Evolutionary conservation across 345 rosid genomes (phyloP).

Genomic region (Euphorbia pulcherrima): DNA sequence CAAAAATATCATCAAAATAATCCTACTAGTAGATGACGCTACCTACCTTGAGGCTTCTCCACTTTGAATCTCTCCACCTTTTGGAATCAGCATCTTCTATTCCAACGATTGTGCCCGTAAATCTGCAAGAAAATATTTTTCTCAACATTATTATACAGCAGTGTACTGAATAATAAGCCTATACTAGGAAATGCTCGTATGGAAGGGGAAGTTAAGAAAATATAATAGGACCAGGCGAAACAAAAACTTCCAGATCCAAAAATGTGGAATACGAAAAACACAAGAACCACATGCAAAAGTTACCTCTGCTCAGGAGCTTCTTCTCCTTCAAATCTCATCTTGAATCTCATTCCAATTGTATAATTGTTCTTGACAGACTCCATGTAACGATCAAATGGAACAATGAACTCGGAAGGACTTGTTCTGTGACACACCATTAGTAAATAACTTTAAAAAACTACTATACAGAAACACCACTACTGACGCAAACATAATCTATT

Average conservation of each 20-base stretch:
- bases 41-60: slow-evolving; percentile 63
- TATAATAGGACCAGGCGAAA: background rate
- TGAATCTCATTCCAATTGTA: slow-evolving; percentile 57
- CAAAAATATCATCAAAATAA: background rate
- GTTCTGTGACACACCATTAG: slow-evolving; percentile 29
- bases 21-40: background rate
- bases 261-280: background rate
- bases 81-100: slow-evolving; percentile 43
- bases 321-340: slow-evolving; percentile 57
- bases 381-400: slow-evolving; percentile 44
- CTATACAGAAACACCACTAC: background rate
- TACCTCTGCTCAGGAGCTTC: slow-evolving; percentile 62
- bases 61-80: slow-evolving; percentile 54
- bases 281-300: background rate
- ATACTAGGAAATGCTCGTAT: background rate
- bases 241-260: background rate
- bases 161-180: background rate
- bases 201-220: too few species aligned
- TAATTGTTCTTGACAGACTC: slow-evolving; percentile 37
- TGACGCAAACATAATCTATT: background rate
- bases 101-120: slow-evolving; percentile 53
- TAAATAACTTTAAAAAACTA: background rate
- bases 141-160: background rate
- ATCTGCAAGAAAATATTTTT: slow-evolving; percentile 23
- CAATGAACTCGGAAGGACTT: slow-evolving; percentile 48